These are phyloP conservation scores for Hamiltosporidium magnivora DNA, from an alignment of 371 early-diverging fungal species.

Conservation along the genomic window DNA sequence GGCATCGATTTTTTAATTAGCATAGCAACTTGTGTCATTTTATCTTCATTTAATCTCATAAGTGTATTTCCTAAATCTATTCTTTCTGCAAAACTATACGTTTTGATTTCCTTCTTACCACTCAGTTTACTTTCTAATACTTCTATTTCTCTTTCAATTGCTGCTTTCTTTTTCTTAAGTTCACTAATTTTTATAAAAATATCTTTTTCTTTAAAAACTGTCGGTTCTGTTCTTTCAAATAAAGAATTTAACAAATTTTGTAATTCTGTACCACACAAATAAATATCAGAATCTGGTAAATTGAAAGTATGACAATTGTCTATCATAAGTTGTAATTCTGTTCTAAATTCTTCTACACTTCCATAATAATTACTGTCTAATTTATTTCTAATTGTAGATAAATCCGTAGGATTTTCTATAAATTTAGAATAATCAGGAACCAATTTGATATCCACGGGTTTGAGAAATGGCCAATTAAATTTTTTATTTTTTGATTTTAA, in stretches of 20 bases:
- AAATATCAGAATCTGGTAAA: conserved; percentile 56
- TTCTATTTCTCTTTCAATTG: conserved; percentile 36
- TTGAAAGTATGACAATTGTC: conserved; percentile 73
- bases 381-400: conserved; percentile 64
- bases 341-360: conserved; percentile 62
- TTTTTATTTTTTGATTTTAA: conserved; percentile 63
- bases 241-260: conserved; percentile 24
- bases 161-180: conserved; percentile 43
- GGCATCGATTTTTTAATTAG: conserved; percentile 23
- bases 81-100: conserved; percentile 28
- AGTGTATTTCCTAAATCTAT: conserved; percentile 29
- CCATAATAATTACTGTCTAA: conserved; percentile 65
- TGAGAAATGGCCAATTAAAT: conserved; percentile 84
- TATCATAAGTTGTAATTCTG: conserved; percentile 67
- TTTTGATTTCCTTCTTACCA: neutral
- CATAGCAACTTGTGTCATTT: conserved; percentile 28
- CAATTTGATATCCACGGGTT: conserved; percentile 68
- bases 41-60: conserved; percentile 15
- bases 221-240: conserved; percentile 17
- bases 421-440: conserved; percentile 88
- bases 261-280: conserved; percentile 46
- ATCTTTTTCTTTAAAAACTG: conserved; percentile 7
- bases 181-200: conserved; percentile 26
- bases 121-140: conserved; percentile 32
- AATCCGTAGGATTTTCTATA: conserved; percentile 91